Evolutionary conservation across 1,139 yeast genomes (phyloP), one percentile per base, ranked within the genome.

Genomic region (Saccharomyces hybrid): DNA sequence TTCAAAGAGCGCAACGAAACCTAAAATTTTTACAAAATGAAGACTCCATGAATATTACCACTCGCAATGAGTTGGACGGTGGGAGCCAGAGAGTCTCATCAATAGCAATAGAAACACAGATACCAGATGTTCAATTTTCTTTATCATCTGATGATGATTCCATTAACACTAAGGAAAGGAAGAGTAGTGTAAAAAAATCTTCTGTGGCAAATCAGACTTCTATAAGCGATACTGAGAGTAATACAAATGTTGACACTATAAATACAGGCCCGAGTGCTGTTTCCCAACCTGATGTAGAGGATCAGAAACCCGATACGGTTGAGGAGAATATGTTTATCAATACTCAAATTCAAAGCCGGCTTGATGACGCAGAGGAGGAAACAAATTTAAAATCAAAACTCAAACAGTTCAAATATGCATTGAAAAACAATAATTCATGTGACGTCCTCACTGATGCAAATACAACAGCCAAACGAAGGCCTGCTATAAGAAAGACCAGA

Each of bases 291-390:
- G 26, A 29, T 31, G n/a, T 29, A 24, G 46, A 14, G 3, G 24
- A 6, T 14, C 47, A 42, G 47, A 19, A 8, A 14, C n/a, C 26
- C 6, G 24, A 29, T 19, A 16, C 29, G 4, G 41, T 3, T 21
- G 55, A 48, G 2, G 57, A 53, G 12, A 42, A 49, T 11, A 55
- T 67, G 7, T 61, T 68, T 38, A 55, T 68, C 4, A 65, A 60
- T 34, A 68, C 72, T 5, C 72, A 68, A 52, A 60, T 68, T 14
- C 72, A 68, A 55, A 56, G 68, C 42, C 52, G 61, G 32, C 49
- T 68, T 24, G 71, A 68, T 55, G 69, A 64, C 16, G 53, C 51
- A 6, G 64, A 62, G 32, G 55, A 55, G 14, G 62, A 64, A n/a
- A 41, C 48, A 16, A 52, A 46, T 11, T 11, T 59, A 31, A 61